Conservation (phyloP, 805 yeast species). For the Starmerella asiatica region DNA sequence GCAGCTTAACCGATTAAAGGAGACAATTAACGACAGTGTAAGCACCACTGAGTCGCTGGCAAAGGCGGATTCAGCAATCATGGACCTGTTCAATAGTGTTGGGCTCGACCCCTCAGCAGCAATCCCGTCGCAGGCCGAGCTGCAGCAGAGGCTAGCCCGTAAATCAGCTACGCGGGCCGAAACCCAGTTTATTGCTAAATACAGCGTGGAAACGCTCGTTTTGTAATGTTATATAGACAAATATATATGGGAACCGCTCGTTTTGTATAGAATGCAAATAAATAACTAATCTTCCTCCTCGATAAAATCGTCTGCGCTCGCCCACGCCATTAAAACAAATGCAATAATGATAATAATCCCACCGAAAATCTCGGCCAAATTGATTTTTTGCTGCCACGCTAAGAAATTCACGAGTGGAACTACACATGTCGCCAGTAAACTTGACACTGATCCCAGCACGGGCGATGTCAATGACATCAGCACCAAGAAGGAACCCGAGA, state of each 20-base stretch:
- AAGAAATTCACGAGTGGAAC: conserved; percentile 69
- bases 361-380: conserved; percentile 48
- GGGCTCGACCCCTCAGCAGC: conserved; percentile 16
- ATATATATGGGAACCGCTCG: neutral
- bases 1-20: conserved; percentile 35
- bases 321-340: conserved; percentile 38
- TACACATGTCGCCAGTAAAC: conserved; percentile 60
- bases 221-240: conserved; percentile 7
- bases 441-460: conserved; percentile 54
- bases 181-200: conserved; percentile 20
- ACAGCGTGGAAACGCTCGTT: conserved; percentile 25
- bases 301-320: conserved; percentile 27
- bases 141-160: conserved; percentile 15
- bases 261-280: neutral
- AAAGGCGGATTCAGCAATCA: conserved; percentile 19
- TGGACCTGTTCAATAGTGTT: conserved; percentile 21
- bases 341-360: conserved; percentile 58
- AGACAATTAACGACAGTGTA: conserved; percentile 36
- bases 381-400: conserved; percentile 45
- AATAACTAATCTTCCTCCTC: conserved; percentile 23
- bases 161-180: conserved; percentile 4
- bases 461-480: conserved; percentile 78
- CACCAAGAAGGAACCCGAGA: conserved; percentile 59
- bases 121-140: conserved; percentile 14
- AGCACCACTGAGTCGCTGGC: conserved; percentile 25